Evolutionary conservation across 78 protist genomes (phyloP).

Genomic region (Cavenderia fasciculata): DNA sequence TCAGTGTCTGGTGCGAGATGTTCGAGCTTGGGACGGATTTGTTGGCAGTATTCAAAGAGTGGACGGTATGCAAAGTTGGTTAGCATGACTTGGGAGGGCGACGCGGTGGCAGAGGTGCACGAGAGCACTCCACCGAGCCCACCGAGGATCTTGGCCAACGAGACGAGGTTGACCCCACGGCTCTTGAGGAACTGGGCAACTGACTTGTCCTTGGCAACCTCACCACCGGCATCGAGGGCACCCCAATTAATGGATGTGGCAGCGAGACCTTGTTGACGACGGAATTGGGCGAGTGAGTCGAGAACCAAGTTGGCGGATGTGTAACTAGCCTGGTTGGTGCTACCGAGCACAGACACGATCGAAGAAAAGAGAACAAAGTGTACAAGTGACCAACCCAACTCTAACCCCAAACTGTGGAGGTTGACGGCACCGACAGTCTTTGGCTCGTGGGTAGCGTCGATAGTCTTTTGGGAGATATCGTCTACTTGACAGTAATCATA

Average conservation of each 20-base stretch:
- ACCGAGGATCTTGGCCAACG: constrained; percentile 54
- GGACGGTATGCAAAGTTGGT: background rate
- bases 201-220: constrained; percentile 37
- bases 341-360: constrained; percentile 70
- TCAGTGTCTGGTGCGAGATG: constrained; percentile 9
- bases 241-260: constrained; percentile 79
- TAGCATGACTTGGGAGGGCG: constrained; percentile 13
- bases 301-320: constrained; percentile 87
- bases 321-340: constrained; percentile 78
- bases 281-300: constrained; percentile 62
- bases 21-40: constrained; percentile 40
- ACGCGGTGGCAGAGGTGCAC: too few relatives aligned
- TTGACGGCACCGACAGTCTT: constrained; percentile 81
- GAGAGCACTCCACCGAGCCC: constrained; percentile 17
- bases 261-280: constrained; percentile 39
- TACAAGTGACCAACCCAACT: constrained; percentile 11
- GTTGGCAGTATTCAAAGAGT: background rate
- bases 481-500: constrained; percentile 51
- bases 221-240: constrained; percentile 72
- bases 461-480: background rate
- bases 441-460: constrained; percentile 39
- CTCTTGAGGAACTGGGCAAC: constrained; percentile 18
- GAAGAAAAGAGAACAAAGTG: constrained; percentile 80
- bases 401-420: constrained; percentile 60
- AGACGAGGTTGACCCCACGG: constrained; percentile 20